Conservation (phyloP, 2,329 filamentous ascomycete species). For the Lachnellula hyalina region DNA sequence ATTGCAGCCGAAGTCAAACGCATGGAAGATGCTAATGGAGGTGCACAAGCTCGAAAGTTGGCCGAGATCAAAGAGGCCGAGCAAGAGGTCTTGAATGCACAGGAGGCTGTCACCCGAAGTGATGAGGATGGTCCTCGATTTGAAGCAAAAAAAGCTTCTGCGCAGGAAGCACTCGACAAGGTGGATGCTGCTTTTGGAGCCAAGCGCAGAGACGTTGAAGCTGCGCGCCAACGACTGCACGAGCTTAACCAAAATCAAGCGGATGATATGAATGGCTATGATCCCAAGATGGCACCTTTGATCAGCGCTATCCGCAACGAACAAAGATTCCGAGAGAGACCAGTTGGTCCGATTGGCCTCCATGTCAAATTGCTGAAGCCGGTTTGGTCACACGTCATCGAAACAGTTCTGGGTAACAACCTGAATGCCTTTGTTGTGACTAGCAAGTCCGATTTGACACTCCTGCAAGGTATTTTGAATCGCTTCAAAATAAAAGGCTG, state of each 20-base stretch:
- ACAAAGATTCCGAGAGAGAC: slow-evolving; percentile 60
- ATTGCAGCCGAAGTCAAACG: slow-evolving; percentile 54
- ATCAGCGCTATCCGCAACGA: slow-evolving; percentile 67
- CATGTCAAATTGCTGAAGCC: slow-evolving; percentile 72
- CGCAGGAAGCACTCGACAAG: slow-evolving; percentile 31
- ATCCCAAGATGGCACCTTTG: slow-evolving; percentile 55
- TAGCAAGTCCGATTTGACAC: slow-evolving; percentile 68
- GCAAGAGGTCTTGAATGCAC: slow-evolving; percentile 41
- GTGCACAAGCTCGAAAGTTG: slow-evolving; percentile 57
- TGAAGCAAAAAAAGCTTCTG: slow-evolving; percentile 31
- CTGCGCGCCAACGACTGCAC: slow-evolving; percentile 45
- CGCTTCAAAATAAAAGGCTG: slow-evolving; percentile 42
- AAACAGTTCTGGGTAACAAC: slow-evolving; percentile 64
- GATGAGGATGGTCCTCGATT: slow-evolving; percentile 34
- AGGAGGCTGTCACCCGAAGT: slow-evolving; percentile 37
- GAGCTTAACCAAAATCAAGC: slow-evolving; percentile 52
- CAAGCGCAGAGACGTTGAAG: slow-evolving; percentile 51
- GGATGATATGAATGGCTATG: slow-evolving; percentile 59
- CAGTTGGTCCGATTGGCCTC: slow-evolving; percentile 78
- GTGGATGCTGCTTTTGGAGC: slow-evolving; percentile 29
- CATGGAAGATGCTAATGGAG: slow-evolving; percentile 64
- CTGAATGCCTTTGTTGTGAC: slow-evolving; percentile 79
- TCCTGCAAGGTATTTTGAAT: slow-evolving; percentile 61
- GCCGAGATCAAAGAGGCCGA: slow-evolving; percentile 55
- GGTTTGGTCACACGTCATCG: slow-evolving; percentile 77